A percentile compares a stretch with the other conserved stretches of the same genome.
These are phyloP conservation scores for Recurvomyces mirabilis DNA, from an alignment of 495 filamentous ascomycete species.

Conservation along the genomic window DNA sequence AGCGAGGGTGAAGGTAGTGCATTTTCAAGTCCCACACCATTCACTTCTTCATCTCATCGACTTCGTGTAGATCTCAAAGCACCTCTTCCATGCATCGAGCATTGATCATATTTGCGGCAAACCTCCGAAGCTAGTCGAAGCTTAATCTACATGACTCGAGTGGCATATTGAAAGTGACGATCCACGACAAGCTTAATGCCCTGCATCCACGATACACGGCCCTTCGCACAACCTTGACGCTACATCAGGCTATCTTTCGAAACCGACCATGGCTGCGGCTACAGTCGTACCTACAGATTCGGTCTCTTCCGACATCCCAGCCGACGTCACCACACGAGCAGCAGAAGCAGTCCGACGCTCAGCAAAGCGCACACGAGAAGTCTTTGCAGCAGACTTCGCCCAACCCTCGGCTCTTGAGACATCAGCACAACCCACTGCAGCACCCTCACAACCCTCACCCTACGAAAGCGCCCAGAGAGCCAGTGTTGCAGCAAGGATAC, in stretches of 20 bases:
- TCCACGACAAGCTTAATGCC: too few species aligned
- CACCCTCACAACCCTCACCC: constrained; percentile 42
- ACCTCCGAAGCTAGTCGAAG: neutral
- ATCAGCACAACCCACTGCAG: constrained; percentile 20
- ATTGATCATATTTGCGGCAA: neutral
- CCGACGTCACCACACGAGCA: constrained; percentile 7
- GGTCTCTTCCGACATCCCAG: neutral
- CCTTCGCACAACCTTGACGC: too few species aligned
- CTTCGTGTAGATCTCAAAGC: too few species aligned
- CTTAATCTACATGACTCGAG: too few species aligned
- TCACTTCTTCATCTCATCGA: too few species aligned
- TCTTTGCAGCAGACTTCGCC: constrained; percentile 35
- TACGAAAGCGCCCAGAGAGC: constrained; percentile 36
- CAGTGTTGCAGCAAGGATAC: constrained; percentile 49
- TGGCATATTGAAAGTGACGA: neutral
- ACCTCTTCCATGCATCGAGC: too few species aligned
- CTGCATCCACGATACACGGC: too few species aligned
- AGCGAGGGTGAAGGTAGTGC: constrained; percentile 76
- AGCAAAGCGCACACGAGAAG: constrained; percentile 55
- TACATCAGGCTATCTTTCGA: too few species aligned
- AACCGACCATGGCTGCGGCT: constrained; percentile 7
- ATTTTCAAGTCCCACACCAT: too few species aligned
- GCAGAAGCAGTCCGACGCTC: constrained; percentile 31
- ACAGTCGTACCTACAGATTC: neutral
- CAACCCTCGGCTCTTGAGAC: constrained; percentile 23